Evolutionary conservation across 192 early-diverging fungal species (phyloP).

Genomic region (Diversispora epigaea): DNA sequence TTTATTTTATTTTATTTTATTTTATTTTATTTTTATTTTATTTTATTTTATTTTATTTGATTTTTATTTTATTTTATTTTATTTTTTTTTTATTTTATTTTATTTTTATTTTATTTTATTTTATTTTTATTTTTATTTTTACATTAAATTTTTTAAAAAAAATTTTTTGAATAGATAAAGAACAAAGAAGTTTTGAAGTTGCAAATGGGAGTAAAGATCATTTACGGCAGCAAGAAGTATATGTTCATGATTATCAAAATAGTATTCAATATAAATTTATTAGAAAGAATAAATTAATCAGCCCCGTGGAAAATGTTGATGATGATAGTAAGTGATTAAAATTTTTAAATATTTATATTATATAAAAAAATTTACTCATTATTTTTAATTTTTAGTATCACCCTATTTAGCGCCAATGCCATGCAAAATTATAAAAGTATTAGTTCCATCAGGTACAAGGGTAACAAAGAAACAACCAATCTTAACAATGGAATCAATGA

Average conservation of each 20-base stretch:
- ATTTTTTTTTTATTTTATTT: too few species aligned
- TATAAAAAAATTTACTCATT: too few species aligned
- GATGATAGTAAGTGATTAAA: conserved; percentile 38
- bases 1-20: neutral
- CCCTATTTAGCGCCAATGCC: conserved; percentile 66
- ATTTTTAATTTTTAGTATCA: conserved; percentile 46
- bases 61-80: too few species aligned
- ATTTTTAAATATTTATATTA: too few species aligned
- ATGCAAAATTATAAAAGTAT: conserved; percentile 73
- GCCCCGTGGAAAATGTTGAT: conserved; percentile 39
- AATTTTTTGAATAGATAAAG: conserved; percentile 38
- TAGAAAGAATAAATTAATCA: conserved; percentile 47
- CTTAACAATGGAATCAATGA: conserved; percentile 67
- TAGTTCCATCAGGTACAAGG: conserved; percentile 69
- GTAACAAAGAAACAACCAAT: conserved; percentile 61
- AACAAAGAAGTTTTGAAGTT: conserved; percentile 50
- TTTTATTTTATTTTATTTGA: too few species aligned
- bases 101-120: too few species aligned
- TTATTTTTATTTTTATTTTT: neutral
- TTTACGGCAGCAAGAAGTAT: conserved; percentile 41
- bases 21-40: too few species aligned
- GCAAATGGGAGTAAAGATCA: conserved; percentile 42
- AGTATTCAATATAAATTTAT: conserved; percentile 47
- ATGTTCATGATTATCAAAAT: conserved; percentile 50
- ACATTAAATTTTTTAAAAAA: too few species aligned